A percentile compares a stretch with the other conserved stretches of the same genome.
Conservation (phyloP, 768 basidiomycete species). For the Lactarius evosmus region DNA sequence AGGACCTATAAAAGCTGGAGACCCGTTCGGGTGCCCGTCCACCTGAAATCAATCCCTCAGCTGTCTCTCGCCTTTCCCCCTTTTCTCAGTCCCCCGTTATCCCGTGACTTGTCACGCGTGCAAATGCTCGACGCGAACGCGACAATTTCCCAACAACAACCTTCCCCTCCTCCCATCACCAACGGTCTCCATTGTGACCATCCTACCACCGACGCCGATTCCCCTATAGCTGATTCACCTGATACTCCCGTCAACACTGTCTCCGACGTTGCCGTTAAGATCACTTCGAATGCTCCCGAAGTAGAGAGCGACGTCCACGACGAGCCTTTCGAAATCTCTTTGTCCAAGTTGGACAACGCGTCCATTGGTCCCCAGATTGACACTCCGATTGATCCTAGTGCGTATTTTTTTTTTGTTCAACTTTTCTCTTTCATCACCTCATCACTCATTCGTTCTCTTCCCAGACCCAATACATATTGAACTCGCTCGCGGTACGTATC, state of each 20-base stretch:
- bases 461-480: constrained; percentile 45
- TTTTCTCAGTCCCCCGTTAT: constrained; percentile 33
- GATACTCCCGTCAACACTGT: constrained; percentile 56
- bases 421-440: constrained; percentile 18
- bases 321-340: constrained; percentile 53
- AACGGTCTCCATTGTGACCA: constrained; percentile 27
- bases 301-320: constrained; percentile 67
- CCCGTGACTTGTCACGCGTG: constrained; percentile 72
- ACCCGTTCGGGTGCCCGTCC: constrained; percentile 59
- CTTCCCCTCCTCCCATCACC: constrained; percentile 24
- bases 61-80: constrained; percentile 41
- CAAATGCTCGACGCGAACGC: constrained; percentile 57
- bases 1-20: constrained; percentile 77
- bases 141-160: constrained; percentile 33
- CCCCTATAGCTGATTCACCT: constrained; percentile 47
- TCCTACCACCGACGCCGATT: constrained; percentile 19
- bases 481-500: constrained; percentile 43
- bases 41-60: constrained; percentile 61
- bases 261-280: constrained; percentile 54
- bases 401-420: constrained; percentile 29
- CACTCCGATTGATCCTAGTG: constrained; percentile 52
- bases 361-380: constrained; percentile 45
- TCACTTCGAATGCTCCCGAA: constrained; percentile 58
- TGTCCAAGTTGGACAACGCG: constrained; percentile 42
- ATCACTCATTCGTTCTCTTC: constrained; percentile 29